phyloP scores from a whole-genome alignment of 2,329 filamentous ascomycete genomes.

The Cordyceps tenuipes region DNA sequence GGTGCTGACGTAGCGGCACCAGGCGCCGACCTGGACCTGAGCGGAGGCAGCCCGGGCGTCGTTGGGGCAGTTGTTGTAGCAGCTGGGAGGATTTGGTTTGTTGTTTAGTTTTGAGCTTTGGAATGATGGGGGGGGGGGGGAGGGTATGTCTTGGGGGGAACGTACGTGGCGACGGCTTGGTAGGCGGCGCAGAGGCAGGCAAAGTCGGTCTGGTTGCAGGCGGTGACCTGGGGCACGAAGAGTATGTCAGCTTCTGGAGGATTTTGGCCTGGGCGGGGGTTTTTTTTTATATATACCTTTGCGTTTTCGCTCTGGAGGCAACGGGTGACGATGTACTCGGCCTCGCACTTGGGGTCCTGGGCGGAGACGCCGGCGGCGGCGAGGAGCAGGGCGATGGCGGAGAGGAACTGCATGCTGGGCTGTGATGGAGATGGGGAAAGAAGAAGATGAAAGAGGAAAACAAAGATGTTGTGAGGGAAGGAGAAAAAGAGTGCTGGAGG shows the following conservation, averaged over 20 bases:
- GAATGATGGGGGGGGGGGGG: too few species aligned
- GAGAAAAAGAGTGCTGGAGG: neutral
- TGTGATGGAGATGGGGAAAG: neutral
- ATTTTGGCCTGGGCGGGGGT: too few species aligned
- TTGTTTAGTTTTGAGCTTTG: neutral
- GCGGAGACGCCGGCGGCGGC: constrained; percentile 26
- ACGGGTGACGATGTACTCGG: constrained; percentile 38
- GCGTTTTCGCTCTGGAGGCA: constrained; percentile 33
- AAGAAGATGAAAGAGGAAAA: too few species aligned
- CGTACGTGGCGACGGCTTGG: constrained; percentile 38
- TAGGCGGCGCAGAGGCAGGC: constrained; percentile 39
- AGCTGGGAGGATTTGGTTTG: constrained; percentile 24
- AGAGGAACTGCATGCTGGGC: constrained; percentile 37
- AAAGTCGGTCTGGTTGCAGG: constrained; percentile 34
- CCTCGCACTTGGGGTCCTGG: constrained; percentile 27
- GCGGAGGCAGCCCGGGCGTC: constrained; percentile 30
- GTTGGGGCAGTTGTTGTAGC: constrained; percentile 50
- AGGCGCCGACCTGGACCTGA: constrained; percentile 33
- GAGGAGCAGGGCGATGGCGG: constrained; percentile 32
- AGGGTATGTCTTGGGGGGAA: constrained; percentile 3
- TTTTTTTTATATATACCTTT: constrained; percentile 22
- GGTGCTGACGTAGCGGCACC: constrained; percentile 38
- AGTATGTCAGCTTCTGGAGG: neutral
- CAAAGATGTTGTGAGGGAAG: too few species aligned
- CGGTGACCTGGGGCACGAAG: constrained; percentile 24